A percentile compares a stretch with the other conserved stretches of the same genome.
These are phyloP conservation scores for Ceratocystis eucalypticola DNA, from an alignment of 2,329 filamentous ascomycete species.

Conservation along the genomic window DNA sequence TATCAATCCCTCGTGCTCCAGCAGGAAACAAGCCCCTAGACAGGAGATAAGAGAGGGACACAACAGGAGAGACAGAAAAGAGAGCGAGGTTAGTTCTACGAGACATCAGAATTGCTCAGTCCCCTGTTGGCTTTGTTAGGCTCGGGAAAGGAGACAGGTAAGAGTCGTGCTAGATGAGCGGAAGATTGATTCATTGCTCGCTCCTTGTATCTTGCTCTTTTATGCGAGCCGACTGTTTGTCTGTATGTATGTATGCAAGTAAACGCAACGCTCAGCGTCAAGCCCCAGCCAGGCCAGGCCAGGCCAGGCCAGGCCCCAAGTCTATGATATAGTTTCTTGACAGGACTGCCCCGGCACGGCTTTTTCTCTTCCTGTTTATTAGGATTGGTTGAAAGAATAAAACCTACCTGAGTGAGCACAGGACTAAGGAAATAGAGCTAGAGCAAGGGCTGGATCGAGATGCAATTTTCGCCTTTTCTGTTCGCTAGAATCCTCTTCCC, in stretches of 20 bases:
- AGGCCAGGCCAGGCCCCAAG: not conserved
- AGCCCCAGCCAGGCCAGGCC: not conserved
- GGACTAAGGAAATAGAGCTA: not conserved
- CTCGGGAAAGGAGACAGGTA: not conserved
- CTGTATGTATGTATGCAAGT: not conserved
- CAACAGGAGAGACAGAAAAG: not conserved
- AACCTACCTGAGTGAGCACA: not conserved
- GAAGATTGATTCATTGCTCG: not conserved
- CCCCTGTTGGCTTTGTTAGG: not conserved
- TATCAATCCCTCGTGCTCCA: not conserved
- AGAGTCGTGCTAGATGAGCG: not conserved
- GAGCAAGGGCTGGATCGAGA: slow-evolving; percentile 7
- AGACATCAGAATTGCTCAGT: not conserved
- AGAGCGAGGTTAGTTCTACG: not conserved
- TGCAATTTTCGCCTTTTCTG: not conserved
- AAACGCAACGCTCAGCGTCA: not conserved
- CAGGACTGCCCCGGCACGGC: not conserved
- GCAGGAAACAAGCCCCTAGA: not conserved
- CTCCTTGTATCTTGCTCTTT: no score
- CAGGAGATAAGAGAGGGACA: not conserved
- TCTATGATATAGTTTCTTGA: not conserved
- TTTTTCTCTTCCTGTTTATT: no score
- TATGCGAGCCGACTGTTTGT: not conserved
- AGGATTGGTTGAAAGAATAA: no score
- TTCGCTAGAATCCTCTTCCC: not conserved